phyloP scores from a whole-genome alignment of 148 eudicot species.

The Arbutus unedo region DNA sequence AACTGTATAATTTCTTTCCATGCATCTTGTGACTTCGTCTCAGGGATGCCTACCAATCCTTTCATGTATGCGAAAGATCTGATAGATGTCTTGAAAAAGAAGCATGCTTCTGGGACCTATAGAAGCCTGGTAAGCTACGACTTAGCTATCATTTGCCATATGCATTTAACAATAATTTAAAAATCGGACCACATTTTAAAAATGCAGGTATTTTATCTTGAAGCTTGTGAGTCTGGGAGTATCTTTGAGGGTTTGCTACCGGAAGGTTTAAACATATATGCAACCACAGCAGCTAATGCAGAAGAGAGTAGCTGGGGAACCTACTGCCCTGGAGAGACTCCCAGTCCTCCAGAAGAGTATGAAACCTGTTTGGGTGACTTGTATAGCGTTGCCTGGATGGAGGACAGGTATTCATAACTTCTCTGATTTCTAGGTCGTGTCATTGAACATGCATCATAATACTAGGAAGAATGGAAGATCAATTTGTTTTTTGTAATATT shows the following conservation, averaged over 20 bases:
- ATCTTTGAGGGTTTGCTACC: constrained; percentile 92
- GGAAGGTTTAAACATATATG: constrained; percentile 74
- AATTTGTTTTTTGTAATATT: not conserved
- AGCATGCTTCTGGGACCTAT: constrained; percentile 79
- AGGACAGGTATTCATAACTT: constrained; percentile 60
- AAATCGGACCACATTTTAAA: constrained; percentile 9
- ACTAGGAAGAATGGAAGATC: constrained; percentile 1
- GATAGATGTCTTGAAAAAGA: constrained; percentile 59
- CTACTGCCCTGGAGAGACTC: constrained; percentile 87
- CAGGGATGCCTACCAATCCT: constrained; percentile 87
- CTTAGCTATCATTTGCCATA: not conserved
- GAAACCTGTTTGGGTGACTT: constrained; percentile 92
- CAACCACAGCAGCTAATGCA: constrained; percentile 86
- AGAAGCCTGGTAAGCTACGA: constrained; percentile 68
- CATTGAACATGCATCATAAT: not conserved
- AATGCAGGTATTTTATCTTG: constrained; percentile 77
- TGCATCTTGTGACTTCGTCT: not conserved
- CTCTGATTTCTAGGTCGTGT: constrained; percentile 6
- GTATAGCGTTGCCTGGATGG: constrained; percentile 97
- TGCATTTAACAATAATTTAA: constrained; percentile 1
- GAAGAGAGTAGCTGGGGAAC: constrained; percentile 94
- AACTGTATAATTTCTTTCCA: not conserved
- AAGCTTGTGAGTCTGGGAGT: constrained; percentile 97
- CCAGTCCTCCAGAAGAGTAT: constrained; percentile 77
- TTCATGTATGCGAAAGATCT: constrained; percentile 75